phyloP scores from a whole-genome alignment of 768 basidiomycete genomes.

The Lyophyllum atratum region DNA sequence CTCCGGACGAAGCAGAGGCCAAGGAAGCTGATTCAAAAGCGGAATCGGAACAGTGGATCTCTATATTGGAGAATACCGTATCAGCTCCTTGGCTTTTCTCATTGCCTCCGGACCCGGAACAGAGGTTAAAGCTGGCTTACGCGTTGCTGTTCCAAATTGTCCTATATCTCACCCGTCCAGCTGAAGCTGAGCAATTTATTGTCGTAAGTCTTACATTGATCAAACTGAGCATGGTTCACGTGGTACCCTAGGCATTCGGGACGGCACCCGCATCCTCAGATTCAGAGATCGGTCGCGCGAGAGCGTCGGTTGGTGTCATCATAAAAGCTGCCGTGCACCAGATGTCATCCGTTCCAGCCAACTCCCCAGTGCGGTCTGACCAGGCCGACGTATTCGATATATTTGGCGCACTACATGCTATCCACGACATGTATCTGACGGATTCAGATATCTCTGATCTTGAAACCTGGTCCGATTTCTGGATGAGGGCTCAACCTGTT shows the following conservation, averaged over 20 bases:
- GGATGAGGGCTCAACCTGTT: constrained; percentile 25
- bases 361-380: constrained; percentile 17
- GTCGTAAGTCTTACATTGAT: constrained; percentile 13
- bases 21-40: neutral
- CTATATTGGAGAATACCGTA: constrained; percentile 23
- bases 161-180: constrained; percentile 24
- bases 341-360: constrained; percentile 21
- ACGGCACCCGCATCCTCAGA: constrained; percentile 21
- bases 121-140: constrained; percentile 22
- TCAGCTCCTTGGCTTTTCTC: constrained; percentile 23
- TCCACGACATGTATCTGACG: constrained; percentile 23
- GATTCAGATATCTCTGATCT: constrained; percentile 10
- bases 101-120: constrained; percentile 13
- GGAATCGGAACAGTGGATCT: constrained; percentile 21
- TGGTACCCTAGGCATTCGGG: constrained; percentile 21
- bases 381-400: constrained; percentile 23
- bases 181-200: constrained; percentile 21
- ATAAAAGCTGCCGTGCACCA: constrained; percentile 21
- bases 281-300: constrained; percentile 28
- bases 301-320: constrained; percentile 20
- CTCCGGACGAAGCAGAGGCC: neutral
- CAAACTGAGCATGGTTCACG: neutral
- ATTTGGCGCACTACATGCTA: constrained; percentile 23
- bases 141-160: constrained; percentile 27
- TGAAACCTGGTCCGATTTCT: constrained; percentile 22